Conservation (phyloP, 768 basidiomycete genomes). For the Mycena galopus region DNA sequence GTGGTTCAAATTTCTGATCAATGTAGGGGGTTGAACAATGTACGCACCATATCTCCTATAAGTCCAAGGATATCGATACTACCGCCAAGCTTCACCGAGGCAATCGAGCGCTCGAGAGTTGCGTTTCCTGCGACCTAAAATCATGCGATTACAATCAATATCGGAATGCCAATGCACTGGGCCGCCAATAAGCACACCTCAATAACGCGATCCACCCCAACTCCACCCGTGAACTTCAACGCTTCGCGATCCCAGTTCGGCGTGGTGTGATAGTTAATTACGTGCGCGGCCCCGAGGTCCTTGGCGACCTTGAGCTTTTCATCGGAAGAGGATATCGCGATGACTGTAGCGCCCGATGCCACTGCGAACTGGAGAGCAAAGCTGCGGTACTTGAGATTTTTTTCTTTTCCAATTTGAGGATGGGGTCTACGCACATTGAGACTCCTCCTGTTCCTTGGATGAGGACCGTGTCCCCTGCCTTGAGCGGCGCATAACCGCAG, state of each 20-base stretch:
- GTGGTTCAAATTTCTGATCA: too few relatives aligned
- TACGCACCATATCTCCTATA: conserved; percentile 29
- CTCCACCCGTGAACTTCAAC: conserved; percentile 45
- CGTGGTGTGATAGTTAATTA: conserved; percentile 65
- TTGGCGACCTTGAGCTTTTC: conserved; percentile 58
- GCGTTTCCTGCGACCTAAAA: conserved; percentile 54
- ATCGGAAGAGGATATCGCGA: conserved; percentile 65
- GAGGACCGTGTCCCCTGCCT: conserved; percentile 63
- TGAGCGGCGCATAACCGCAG: conserved; percentile 51
- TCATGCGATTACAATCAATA: conserved; percentile 31
- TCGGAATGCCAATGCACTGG: conserved; percentile 33
- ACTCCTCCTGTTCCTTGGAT: conserved; percentile 61
- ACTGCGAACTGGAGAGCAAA: conserved; percentile 65
- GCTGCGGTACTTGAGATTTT: conserved; percentile 35
- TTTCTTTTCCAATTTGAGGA: background rate
- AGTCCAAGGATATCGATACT: conserved; percentile 52
- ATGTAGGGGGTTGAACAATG: background rate
- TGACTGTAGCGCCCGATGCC: conserved; percentile 62
- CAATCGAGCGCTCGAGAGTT: conserved; percentile 49
- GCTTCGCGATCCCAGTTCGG: conserved; percentile 66
- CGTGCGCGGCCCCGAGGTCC: too few relatives aligned
- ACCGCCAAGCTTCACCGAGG: conserved; percentile 45
- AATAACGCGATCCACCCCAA: conserved; percentile 40
- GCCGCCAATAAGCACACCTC: conserved; percentile 40
- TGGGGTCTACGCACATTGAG: conserved; percentile 46